These are phyloP conservation scores for Wickerhamiella domercqiae DNA, from an alignment of 805 yeast species.

Conservation along the genomic window DNA sequence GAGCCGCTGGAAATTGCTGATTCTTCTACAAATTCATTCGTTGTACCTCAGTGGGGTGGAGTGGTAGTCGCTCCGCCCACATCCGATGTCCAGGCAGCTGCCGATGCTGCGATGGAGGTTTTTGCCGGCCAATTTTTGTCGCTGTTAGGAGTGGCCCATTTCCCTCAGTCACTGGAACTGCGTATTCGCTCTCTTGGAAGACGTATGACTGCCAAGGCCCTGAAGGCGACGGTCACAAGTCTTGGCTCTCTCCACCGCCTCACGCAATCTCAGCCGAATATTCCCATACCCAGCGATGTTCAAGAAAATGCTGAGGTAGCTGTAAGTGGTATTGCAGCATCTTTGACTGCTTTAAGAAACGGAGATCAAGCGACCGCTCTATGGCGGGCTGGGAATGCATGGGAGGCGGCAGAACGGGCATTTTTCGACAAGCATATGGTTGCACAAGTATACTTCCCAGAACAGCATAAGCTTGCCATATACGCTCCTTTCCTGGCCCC, in stretches of 20 bases:
- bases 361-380: slow-evolving; percentile 30
- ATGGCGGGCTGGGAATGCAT: slow-evolving; percentile 35
- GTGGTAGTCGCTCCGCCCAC: slow-evolving; percentile 35
- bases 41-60: slow-evolving; percentile 89
- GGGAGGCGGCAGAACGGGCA: slow-evolving; percentile 50
- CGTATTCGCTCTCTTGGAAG: slow-evolving; percentile 38
- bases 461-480: slow-evolving; percentile 89
- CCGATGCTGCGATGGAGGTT: slow-evolving; percentile 35
- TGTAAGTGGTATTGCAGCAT: slow-evolving; percentile 27
- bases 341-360: slow-evolving; percentile 24
- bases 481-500: slow-evolving; percentile 88
- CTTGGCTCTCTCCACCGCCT: slow-evolving; percentile 57
- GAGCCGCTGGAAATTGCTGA: slow-evolving; percentile 36
- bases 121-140: slow-evolving; percentile 65
- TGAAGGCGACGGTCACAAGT: slow-evolving; percentile 50
- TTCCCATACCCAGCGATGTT: slow-evolving; percentile 70
- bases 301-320: slow-evolving; percentile 40
- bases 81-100: slow-evolving; percentile 9
- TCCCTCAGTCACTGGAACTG: slow-evolving; percentile 42
- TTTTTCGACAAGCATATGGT: slow-evolving; percentile 92
- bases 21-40: slow-evolving; percentile 38
- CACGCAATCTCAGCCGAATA: slow-evolving; percentile 52
- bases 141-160: slow-evolving; percentile 50
- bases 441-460: slow-evolving; percentile 87
- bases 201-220: slow-evolving; percentile 39